Percentiles rank a stretch among this genome's conserved stretches.
Evolutionary conservation across 2,329 filamentous ascomycete genomes (phyloP).

Genomic region (Exophiala sp.): DNA sequence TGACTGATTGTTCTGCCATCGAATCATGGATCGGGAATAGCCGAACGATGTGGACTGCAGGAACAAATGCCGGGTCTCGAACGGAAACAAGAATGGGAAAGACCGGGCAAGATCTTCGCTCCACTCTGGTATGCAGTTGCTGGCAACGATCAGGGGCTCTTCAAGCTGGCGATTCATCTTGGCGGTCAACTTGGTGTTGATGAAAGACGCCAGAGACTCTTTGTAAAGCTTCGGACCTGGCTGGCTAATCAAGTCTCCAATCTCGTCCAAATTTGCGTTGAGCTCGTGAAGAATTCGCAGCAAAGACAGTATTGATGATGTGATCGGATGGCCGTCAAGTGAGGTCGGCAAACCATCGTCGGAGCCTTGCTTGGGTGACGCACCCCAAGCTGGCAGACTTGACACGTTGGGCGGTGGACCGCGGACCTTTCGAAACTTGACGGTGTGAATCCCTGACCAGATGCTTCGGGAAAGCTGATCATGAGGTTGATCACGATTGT

Average conservation of each 20-base stretch:
- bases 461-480: conserved; percentile 69
- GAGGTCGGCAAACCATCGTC: conserved; percentile 62
- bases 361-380: conserved; percentile 39
- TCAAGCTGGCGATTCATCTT: conserved; percentile 96
- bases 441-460: conserved; percentile 83
- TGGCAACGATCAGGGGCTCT: conserved; percentile 92
- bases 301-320: conserved; percentile 77
- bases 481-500: conserved; percentile 54
- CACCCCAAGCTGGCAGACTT: conserved; percentile 42
- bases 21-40: conserved; percentile 92
- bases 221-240: conserved; percentile 62
- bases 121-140: conserved; percentile 92
- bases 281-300: conserved; percentile 87
- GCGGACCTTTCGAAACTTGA: conserved; percentile 81
- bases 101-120: conserved; percentile 88
- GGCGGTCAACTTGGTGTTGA: conserved; percentile 96
- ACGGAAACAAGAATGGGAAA: conserved; percentile 96
- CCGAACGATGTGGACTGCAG: conserved; percentile 97
- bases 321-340: conserved; percentile 73
- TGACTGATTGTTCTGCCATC: conserved; percentile 89
- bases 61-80: conserved; percentile 94
- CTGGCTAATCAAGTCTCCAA: conserved; percentile 57
- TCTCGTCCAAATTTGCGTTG: conserved; percentile 88
- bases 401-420: conserved; percentile 74
- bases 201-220: conserved; percentile 86